phyloP scores from a whole-genome alignment of 306 rosid species.

The Castanea crenata region DNA sequence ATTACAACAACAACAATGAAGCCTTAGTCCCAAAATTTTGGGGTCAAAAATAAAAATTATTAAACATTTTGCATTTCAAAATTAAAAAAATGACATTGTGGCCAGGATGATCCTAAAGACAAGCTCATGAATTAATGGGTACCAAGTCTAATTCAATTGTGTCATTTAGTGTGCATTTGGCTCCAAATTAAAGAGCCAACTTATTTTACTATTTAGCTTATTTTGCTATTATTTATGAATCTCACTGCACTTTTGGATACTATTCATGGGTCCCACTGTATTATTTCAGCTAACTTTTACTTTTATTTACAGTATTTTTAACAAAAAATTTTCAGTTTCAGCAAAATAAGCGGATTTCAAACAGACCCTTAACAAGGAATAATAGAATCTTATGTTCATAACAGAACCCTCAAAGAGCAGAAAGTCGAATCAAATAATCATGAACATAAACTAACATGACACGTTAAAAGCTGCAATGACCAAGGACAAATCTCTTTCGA shows the following conservation, averaged over 20 bases:
- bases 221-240: too few relatives aligned
- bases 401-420: not conserved
- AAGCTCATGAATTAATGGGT: not conserved
- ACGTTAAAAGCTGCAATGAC: not conserved
- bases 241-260: too few relatives aligned
- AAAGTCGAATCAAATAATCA: not conserved
- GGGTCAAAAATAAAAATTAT: slow-evolving; percentile 9
- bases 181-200: too few relatives aligned
- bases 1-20: not conserved
- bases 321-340: too few relatives aligned
- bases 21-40: not conserved
- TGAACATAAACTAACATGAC: not conserved
- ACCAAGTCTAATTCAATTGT: not conserved
- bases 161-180: not conserved
- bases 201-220: too few relatives aligned
- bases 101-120: not conserved
- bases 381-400: not conserved
- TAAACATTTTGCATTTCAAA: not conserved
- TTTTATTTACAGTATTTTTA: too few relatives aligned
- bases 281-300: too few relatives aligned
- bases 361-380: not conserved
- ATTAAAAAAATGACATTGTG: not conserved
- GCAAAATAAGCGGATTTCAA: too few relatives aligned
- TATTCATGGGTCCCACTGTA: too few relatives aligned
- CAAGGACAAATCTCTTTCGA: not conserved